phyloP scores from a whole-genome alignment of 2,329 filamentous ascomycete species.

The Fusarium tricinctum region DNA sequence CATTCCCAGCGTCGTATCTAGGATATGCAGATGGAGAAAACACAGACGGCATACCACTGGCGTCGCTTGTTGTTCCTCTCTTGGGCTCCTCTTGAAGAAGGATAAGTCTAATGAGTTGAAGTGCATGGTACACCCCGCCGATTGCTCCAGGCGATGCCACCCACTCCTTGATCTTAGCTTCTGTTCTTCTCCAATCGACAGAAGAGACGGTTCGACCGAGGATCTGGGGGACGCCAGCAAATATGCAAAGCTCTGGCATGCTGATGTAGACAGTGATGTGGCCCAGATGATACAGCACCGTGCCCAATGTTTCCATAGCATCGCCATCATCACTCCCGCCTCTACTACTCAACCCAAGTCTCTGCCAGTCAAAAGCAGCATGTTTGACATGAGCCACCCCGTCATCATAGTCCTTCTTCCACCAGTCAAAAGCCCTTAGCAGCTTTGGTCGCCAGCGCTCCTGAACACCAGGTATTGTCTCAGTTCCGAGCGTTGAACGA shows the following conservation, averaged over 20 bases:
- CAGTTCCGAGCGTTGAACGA: slow-evolving; percentile 45
- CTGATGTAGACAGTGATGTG: slow-evolving; percentile 51
- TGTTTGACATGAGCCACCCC: slow-evolving; percentile 49
- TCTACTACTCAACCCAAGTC: slow-evolving; percentile 44
- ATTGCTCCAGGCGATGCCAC: slow-evolving; percentile 49
- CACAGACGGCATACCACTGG: slow-evolving; percentile 22
- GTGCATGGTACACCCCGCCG: slow-evolving; percentile 48
- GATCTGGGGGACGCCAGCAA: slow-evolving; percentile 48
- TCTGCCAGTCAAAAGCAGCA: slow-evolving; percentile 50
- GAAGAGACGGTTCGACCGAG: slow-evolving; percentile 48
- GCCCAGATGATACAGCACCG: slow-evolving; percentile 48
- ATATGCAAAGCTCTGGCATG: slow-evolving; percentile 51
- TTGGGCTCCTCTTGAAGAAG: slow-evolving; percentile 44
- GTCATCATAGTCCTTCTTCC: slow-evolving; percentile 51
- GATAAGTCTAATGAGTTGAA: slow-evolving; percentile 48
- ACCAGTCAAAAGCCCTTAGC: slow-evolving; percentile 49
- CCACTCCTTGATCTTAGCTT: slow-evolving; percentile 50
- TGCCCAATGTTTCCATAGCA: slow-evolving; percentile 48
- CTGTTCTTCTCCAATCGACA: slow-evolving; percentile 49
- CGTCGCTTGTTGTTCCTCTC: slow-evolving; percentile 28
- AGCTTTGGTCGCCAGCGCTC: slow-evolving; percentile 49
- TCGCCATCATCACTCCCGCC: slow-evolving; percentile 49
- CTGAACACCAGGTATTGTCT: slow-evolving; percentile 48
- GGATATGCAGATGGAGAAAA: slow-evolving; percentile 43
- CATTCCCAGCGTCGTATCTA: slow-evolving; percentile 46